Evolutionary conservation across 73 alveolate genomes (phyloP), one percentile per base, ranked within the genome.

Genomic region (Paramecium primaurelia): DNA sequence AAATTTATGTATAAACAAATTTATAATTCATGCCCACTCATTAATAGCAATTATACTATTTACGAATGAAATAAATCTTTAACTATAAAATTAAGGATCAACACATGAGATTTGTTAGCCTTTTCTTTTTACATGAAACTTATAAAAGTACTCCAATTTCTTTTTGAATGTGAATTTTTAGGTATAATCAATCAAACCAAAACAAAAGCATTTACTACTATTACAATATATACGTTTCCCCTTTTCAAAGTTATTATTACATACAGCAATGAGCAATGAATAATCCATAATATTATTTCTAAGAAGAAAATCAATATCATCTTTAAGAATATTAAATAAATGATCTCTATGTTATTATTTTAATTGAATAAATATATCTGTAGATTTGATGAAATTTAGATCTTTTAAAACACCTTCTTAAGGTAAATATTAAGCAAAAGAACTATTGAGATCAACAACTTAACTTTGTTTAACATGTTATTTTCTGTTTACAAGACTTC

Each of bases 141-240:
- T 73, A 20, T 73, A 73, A 34, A 36, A 37, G n/a, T 36, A 73
- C 37, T 73, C 87, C 47, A 73, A 73, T 20, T 73, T 73, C 36
- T 73, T 73, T 73, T 40, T 73, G 26, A 34, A 73, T 6, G 87
- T 73, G 59, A 73, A 73, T 28, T 73, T 37, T 73, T 73, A 44
- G 22, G 87, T 73, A 37, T 36, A 73, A 37, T 73, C 87, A 73
- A 73, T 73, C 58, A 73, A 37, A 37, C 87, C 87, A 73, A 73
- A 36, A 4, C 60, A 34, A 73, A 30, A 73, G 0, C 59, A 16
- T 7, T 73, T 73, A 3, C 47, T 73, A 8, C 47, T 73, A 37
- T 73, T 73, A 8, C 37, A 30, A 73, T 30, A 73, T 36, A 40
- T 38, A 4, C 87, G 20, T 73, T 73, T 73, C 14, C 64, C 84